Percentiles rank a stretch among this genome's conserved stretches.
Evolutionary conservation across 139 green algal genomes (phyloP).

Genomic region (Coelastrella sp.): DNA sequence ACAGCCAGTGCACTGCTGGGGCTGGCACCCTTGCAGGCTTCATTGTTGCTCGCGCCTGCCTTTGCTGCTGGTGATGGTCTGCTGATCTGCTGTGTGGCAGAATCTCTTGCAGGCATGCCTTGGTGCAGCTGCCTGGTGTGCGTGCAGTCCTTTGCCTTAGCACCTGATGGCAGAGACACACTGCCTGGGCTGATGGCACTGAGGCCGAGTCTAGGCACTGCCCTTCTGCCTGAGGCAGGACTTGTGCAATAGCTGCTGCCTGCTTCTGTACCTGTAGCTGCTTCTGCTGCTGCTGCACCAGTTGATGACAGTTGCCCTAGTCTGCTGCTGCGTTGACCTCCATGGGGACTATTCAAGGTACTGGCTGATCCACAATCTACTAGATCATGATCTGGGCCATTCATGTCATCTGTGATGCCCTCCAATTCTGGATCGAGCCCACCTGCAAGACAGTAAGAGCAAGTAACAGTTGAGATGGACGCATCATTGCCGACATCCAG

Average conservation of each 20-base stretch:
- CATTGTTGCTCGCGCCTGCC: background rate
- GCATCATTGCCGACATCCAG: no score
- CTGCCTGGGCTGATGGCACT: background rate
- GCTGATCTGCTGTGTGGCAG: no score
- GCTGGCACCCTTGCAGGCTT: background rate
- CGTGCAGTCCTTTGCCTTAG: no score
- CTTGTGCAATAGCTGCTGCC: background rate
- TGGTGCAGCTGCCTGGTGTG: no score
- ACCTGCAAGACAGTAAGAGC: background rate
- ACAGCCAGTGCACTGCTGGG: no score
- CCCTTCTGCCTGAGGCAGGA: background rate
- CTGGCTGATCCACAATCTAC: no score
- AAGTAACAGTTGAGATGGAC: background rate
- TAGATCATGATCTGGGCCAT: background rate
- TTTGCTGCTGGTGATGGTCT: background rate
- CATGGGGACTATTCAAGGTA: no score
- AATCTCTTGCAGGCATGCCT: no score
- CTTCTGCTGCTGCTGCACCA: background rate
- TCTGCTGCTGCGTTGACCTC: no score
- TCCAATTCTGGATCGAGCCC: background rate
- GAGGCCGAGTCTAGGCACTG: conserved; percentile 1
- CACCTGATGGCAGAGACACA: background rate
- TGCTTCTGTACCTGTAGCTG: background rate
- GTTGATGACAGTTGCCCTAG: background rate
- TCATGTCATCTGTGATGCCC: background rate